Base-by-base conservation (phyloP, 2,329 filamentous ascomycete species). In the Laburnicola sp. region DNA sequence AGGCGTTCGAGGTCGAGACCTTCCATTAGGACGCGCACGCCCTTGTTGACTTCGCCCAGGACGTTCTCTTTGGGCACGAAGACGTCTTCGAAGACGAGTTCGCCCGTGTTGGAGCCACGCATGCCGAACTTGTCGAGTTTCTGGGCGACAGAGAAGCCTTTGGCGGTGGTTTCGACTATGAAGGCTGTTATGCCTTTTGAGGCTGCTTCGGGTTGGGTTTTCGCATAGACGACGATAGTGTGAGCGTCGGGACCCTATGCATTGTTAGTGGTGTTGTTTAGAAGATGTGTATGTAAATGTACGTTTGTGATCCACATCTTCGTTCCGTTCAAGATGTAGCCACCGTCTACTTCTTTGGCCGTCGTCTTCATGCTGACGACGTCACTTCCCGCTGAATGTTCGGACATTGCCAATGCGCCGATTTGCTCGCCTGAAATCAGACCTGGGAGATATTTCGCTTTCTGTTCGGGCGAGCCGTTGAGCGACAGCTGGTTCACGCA, bases 221-320 rank as follows among this genome's bases (percentile, higher is more conserved):
- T 97, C 47, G 93, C 93, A 73, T 99, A 99, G n/a, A 99, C 91
- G 48, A 99, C 85, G 48, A 97, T 86, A 36, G 88, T 80, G 72
- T 96, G 84, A n/a, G 94, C 94, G 70, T 97, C 92, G 0, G 93
- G 93, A 3, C 93, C 85, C 69, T 77, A 39, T n/a, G 1, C 10
- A 21, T 3, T 32, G 40, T 43, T 25, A 48, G 31, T 11, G 4
- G 28, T 4, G 34, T 30, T 26, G 22, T 8, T 21, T 11, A 40
- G 3, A 16, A 6, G 25, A 16, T 27, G 4, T 10, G 9, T 3
- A 27, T 3, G 11, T 7, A n/a, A 16, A 63, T 73, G 37, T 60
- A 82, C 90, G 74, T 99, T 99, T 56, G 93, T 99, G 71, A 99
- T 99, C 93, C 93, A 99, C 93, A 97, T 97, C 81, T 99, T 97